Conservation (phyloP, 1,284 basidiomycete species). For the Pseudozyma sp. region DNA sequence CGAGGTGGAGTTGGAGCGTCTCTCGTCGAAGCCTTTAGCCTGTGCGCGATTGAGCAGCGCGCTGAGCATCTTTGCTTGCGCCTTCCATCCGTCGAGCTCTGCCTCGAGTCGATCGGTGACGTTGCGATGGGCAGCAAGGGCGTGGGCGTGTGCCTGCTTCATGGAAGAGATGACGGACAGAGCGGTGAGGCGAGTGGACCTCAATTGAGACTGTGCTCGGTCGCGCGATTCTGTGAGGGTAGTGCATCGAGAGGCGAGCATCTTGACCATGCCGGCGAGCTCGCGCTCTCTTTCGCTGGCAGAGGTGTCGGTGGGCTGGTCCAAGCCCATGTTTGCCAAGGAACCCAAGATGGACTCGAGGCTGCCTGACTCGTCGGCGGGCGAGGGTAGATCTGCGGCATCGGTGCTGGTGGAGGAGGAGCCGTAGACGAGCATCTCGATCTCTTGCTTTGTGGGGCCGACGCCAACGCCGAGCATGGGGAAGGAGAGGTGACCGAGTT, state of each 20-base stretch:
- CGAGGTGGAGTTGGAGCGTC: slow-evolving; percentile 20
- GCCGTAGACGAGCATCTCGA: slow-evolving; percentile 60
- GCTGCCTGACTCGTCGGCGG: slow-evolving; percentile 28
- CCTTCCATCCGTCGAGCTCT: slow-evolving; percentile 63
- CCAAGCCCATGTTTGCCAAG: slow-evolving; percentile 53
- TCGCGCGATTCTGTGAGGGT: slow-evolving; percentile 37
- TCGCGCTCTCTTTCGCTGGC: slow-evolving; percentile 45
- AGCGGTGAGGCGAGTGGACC: slow-evolving; percentile 60
- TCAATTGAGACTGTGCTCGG: slow-evolving; percentile 45
- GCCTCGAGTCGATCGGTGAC: slow-evolving; percentile 60
- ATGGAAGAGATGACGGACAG: slow-evolving; percentile 63
- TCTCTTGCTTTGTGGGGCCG: slow-evolving; percentile 58
- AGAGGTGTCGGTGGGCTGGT: slow-evolving; percentile 23
- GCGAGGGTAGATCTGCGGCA: slow-evolving; percentile 11
- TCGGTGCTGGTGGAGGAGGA: slow-evolving; percentile 20
- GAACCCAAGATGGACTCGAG: slow-evolving; percentile 40
- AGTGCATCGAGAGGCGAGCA: slow-evolving; percentile 40
- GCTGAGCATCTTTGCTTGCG: slow-evolving; percentile 65
- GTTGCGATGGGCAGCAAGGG: slow-evolving; percentile 55
- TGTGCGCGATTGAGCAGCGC: slow-evolving; percentile 58
- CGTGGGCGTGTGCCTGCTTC: slow-evolving; percentile 59
- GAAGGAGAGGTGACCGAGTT: slow-evolving; percentile 59
- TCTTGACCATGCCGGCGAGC: slow-evolving; percentile 54
- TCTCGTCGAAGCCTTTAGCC: slow-evolving; percentile 47
- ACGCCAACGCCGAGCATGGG: slow-evolving; percentile 56